Evolutionary conservation across 352 stramenopile species (phyloP), one percentile per base, ranked within the genome.

Genomic region (Phytophthora ramorum): DNA sequence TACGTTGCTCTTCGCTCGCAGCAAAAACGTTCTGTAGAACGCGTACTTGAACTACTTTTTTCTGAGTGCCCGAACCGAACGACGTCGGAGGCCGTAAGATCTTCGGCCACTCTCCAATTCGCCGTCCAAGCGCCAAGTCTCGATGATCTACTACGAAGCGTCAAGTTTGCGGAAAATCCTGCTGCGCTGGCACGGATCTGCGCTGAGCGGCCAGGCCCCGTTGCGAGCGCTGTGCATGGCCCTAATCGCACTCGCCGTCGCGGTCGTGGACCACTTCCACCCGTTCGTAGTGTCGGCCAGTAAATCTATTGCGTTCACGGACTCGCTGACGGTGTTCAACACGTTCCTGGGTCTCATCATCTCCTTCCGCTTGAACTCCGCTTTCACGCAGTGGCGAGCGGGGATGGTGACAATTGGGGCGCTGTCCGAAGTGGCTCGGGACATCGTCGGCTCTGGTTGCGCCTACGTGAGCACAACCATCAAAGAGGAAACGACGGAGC

Each of bases 71-170:
- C 38, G 26, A 26, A 55, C 56, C 58, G 40, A 59, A 34, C 44
- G 47, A 17, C 28, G 12, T 45, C 28, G 4, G 34, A 10, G 38
- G 16, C n/a, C 30, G 17, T 14, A 7, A 38, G 44, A 67, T 62
- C 51, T 67, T 62, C 35, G 2, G 20, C 7, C 59, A 67, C 47
- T 63, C 37, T n/a, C n/a, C n/a, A n/a, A n/a, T n/a, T n/a, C n/a
- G n/a, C n/a, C n/a, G n/a, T n/a, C n/a, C n/a, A n/a, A 62, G 24
- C 17, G n/a, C 17, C 22, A 55, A 61, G 26, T 32, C 7, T 40
- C 32, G 4, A 91, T 93, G 84, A 93, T 93, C 69, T 91, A 91
- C 77, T 93, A 93, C 73, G 71, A 85, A 66, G 78, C 78, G 26
- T 61, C 70, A n/a, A 70, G 79, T 26, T 60, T 93, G 30, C 76